A percentile compares a stretch with the other conserved stretches of the same genome.
Conservation (phyloP, 2,329 filamentous ascomycete species). For the Diaporthe capsici region DNA sequence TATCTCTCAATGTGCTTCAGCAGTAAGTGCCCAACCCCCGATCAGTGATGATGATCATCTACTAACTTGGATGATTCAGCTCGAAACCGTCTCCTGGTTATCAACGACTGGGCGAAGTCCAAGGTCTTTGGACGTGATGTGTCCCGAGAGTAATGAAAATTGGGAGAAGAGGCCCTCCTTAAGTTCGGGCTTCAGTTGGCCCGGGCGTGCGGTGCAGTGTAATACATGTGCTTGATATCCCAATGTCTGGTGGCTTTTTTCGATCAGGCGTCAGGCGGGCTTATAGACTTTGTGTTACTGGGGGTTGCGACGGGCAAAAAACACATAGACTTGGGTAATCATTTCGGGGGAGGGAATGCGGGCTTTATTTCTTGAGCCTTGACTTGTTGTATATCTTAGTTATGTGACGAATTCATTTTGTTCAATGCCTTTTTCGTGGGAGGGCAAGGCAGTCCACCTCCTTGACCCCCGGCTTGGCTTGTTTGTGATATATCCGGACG, state of each 20-base stretch:
- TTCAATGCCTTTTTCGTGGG: not conserved
- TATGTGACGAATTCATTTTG: constrained; percentile 34
- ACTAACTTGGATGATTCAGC: constrained; percentile 63
- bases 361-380: constrained; percentile 27
- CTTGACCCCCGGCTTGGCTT: not conserved
- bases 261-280: constrained; percentile 31
- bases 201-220: constrained; percentile 24
- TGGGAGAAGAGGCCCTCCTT: not conserved
- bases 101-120: constrained; percentile 96
- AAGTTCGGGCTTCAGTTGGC: not conserved
- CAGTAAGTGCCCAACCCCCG: constrained; percentile 74
- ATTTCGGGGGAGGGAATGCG: not conserved
- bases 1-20: constrained; percentile 99
- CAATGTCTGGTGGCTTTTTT: constrained; percentile 31
- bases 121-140: constrained; percentile 97
- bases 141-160: constrained; percentile 76
- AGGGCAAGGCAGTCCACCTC: not conserved
- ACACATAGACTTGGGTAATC: constrained; percentile 31
- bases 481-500: not conserved
- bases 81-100: constrained; percentile 93
- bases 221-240: constrained; percentile 36
- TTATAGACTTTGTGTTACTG: constrained; percentile 33
- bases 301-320: constrained; percentile 15
- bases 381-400: constrained; percentile 30
- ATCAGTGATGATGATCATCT: constrained; percentile 41